A percentile compares a stretch with the other conserved stretches of the same genome.
phyloP scores from a whole-genome alignment of 352 stramenopile species.

The Phytophthora cactorum region DNA sequence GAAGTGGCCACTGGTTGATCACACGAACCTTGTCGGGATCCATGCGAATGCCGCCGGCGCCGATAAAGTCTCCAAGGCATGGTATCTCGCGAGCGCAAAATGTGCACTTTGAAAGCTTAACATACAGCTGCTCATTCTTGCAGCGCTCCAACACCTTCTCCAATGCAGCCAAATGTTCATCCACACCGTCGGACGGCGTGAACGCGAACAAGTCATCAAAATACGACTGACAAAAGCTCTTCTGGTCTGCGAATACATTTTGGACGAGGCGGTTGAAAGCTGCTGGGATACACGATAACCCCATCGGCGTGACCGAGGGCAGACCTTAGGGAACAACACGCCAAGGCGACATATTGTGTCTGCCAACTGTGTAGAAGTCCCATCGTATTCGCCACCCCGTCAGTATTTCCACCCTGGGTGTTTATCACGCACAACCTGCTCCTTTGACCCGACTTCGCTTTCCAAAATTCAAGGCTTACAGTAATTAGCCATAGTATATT shows the following conservation, averaged over 20 bases:
- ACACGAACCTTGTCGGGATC: not conserved
- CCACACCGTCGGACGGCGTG: not conserved
- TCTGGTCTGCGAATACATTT: not conserved
- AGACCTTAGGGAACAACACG: no score
- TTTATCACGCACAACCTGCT: no score
- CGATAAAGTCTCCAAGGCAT: not conserved
- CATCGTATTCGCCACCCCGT: no score
- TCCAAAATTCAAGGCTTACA: no score
- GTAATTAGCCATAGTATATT: not conserved
- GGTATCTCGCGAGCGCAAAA: conserved; percentile 9
- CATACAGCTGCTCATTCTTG: conserved; percentile 2
- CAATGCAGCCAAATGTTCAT: not conserved
- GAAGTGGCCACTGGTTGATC: conserved; percentile 5
- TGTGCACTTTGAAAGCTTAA: conserved; percentile 11
- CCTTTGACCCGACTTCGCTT: no score
- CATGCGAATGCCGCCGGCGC: not conserved
- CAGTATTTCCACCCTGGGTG: no score
- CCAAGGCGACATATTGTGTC: no score
- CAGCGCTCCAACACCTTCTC: conserved; percentile 1
- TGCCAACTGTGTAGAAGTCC: no score
- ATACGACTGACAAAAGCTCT: not conserved
- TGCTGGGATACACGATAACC: not conserved
- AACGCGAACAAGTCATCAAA: conserved; percentile 15
- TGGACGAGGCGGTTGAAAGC: not conserved
- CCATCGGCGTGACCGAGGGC: not conserved